Conservation (phyloP, 306 rosid species). For the Quercus aquifolioides region DNA sequence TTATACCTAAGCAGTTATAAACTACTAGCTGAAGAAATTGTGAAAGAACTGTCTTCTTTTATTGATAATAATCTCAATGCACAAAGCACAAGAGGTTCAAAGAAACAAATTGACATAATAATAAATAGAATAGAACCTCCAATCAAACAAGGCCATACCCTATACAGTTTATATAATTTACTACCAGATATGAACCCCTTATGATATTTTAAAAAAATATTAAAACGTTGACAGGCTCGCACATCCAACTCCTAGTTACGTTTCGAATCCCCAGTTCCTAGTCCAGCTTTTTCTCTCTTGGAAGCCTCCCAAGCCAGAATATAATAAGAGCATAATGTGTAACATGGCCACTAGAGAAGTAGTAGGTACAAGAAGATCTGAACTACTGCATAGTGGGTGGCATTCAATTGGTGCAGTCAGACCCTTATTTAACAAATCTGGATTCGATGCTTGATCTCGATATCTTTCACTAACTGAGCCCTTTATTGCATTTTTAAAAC, state of each 20-base stretch:
- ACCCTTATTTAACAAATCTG: slow-evolving; percentile 56
- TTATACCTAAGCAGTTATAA: too few species aligned
- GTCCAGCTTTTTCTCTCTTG: slow-evolving; percentile 19
- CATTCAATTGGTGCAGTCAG: slow-evolving; percentile 27
- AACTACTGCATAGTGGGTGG: slow-evolving; percentile 24
- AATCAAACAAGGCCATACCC: slow-evolving; percentile 41
- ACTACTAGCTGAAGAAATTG: background rate
- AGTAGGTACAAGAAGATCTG: slow-evolving; percentile 37
- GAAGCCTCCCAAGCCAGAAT: slow-evolving; percentile 20
- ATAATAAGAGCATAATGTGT: slow-evolving; percentile 41
- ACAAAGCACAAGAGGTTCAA: background rate
- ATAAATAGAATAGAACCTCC: slow-evolving; percentile 44
- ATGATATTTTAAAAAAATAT: slow-evolving; percentile 14
- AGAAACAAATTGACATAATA: slow-evolving; percentile 17
- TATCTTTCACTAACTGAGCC: slow-evolving; percentile 39
- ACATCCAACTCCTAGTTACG: slow-evolving; percentile 37
- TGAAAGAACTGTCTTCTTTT: background rate
- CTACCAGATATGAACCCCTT: background rate
- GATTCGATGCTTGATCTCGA: slow-evolving; percentile 47
- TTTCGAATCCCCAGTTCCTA: slow-evolving; percentile 33
- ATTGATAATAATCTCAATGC: background rate
- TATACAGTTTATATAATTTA: slow-evolving; percentile 20
- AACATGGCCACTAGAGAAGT: slow-evolving; percentile 49
- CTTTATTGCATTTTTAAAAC: slow-evolving; percentile 65
- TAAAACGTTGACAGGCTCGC: slow-evolving; percentile 28